A percentile compares a stretch with the other conserved stretches of the same genome.
Evolutionary conservation across 331 rosid species (phyloP).

Genomic region (Pyracantha coccinea): DNA sequence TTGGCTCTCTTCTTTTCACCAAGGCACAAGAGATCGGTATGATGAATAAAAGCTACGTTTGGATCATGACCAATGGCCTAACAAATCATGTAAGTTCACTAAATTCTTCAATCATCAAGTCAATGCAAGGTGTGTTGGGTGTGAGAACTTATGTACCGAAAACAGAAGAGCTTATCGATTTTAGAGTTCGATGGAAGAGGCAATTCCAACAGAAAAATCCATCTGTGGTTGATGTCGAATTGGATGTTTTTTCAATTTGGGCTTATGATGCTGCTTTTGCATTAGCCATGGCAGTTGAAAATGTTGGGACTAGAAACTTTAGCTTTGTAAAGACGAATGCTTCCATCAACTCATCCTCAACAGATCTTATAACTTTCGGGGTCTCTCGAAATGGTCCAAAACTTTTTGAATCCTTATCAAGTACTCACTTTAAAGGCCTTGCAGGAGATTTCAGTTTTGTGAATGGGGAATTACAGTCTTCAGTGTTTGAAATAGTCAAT

Average conservation of each 20-base stretch:
- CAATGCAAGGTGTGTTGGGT: conserved; percentile 32
- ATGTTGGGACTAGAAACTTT: neutral
- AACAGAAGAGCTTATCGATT: neutral
- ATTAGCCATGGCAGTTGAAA: conserved; percentile 29
- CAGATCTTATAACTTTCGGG: conserved; percentile 1
- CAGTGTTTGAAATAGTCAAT: conserved; percentile 19
- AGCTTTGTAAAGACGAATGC: neutral
- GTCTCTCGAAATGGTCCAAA: conserved; percentile 9
- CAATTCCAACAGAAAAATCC: conserved; percentile 14
- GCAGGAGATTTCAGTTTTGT: conserved; percentile 13
- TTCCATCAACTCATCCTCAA: neutral
- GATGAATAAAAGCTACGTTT: conserved; percentile 45
- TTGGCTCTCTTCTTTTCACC: conserved; percentile 28
- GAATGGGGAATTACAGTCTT: conserved; percentile 1
- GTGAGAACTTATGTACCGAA: conserved; percentile 21
- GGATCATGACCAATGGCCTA: conserved; percentile 41
- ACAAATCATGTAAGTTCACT: conserved; percentile 1
- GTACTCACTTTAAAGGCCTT: conserved; percentile 11
- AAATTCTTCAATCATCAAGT: neutral
- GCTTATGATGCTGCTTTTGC: conserved; percentile 36
- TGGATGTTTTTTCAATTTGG: conserved; percentile 24
- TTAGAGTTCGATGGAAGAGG: conserved; percentile 28
- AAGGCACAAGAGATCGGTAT: conserved; percentile 41
- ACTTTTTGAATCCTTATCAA: conserved; percentile 2
- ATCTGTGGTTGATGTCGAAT: neutral